Evolutionary conservation across 2,329 filamentous ascomycete species (phyloP), one percentile per base, ranked within the genome.

Genomic region (Sclerotinia glacialis): DNA sequence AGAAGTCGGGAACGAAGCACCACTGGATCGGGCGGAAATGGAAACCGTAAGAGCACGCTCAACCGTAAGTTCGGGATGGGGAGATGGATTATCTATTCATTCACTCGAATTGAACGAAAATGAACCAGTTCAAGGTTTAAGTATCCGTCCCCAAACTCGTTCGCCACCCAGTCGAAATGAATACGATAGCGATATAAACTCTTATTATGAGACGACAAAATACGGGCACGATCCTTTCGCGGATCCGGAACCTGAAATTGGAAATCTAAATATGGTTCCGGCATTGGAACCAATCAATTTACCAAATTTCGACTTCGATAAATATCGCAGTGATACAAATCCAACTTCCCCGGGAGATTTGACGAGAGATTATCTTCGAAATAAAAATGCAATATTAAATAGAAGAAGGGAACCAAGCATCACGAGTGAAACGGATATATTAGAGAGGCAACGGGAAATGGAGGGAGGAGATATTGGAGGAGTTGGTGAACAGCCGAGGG

Each of bases 31-130:
- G 31, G 26, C 18, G 40, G 55, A 31, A 44, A 21, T 18, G 40
- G 16, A 23, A 58, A 46, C 23, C 14, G 6, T 46, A 12, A 21
- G 55, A 12, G 23, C 40, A 26, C 23, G 40, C 28, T 58, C 55
- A 14, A 31, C 55, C 2, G n/a, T 46, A 21, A 58, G 55, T 42
- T 58, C 40, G 12, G 55, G 40, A 2, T 58, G 55, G 55, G 55
- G 40, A 16, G 55, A 58, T 46, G 55, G 55, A 28, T 18, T 46
- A 28, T 58, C 55, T 18, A 58, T 58, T n/a, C 55, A 75, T 83
- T 81, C 72, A 77, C 66, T 58, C 69, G 67, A 61, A 28, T 21
- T 66, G 55, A 23, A 65, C 42, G 52, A 52, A 21, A 52, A 49
- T 14, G 28, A 62, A 23, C 14, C 28, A 40, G 23, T 44, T 49